These are phyloP conservation scores for Rhodotorula sphaerocarpa DNA, from an alignment of 768 basidiomycete genomes.

Conservation along the genomic window DNA sequence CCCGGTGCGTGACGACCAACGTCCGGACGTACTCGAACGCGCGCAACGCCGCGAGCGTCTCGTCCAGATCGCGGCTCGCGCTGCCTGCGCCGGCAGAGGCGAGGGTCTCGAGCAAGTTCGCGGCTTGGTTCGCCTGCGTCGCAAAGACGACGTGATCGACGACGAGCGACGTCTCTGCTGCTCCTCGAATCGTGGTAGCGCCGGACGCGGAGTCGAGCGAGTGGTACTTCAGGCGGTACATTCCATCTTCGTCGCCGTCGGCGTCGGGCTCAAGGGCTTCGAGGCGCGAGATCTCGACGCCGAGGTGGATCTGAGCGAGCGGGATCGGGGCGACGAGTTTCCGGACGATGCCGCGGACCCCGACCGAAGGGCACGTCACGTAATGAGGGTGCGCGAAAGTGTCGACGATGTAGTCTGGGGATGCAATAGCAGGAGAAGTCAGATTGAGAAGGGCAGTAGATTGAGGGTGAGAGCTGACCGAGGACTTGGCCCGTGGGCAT, in stretches of 20 bases:
- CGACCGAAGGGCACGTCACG: conserved; percentile 50
- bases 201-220: background rate
- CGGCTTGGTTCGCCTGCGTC: conserved; percentile 63
- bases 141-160: conserved; percentile 62
- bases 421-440: conserved; percentile 43
- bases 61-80: background rate
- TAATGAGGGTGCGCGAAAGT: conserved; percentile 64
- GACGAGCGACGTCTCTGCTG: background rate
- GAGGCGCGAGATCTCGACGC: conserved; percentile 51
- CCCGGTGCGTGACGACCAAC: conserved; percentile 62
- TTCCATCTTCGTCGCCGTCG: too few relatives aligned
- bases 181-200: background rate
- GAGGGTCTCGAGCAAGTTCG: conserved; percentile 47
- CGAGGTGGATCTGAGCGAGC: conserved; percentile 51
- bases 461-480: conserved; percentile 48
- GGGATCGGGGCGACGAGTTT: conserved; percentile 49
- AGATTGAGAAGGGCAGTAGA: conserved; percentile 61
- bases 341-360: conserved; percentile 55
- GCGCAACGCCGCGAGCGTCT: conserved; percentile 49
- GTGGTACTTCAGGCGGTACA: background rate
- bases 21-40: conserved; percentile 51
- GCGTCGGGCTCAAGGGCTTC: conserved; percentile 35
- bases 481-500: conserved; percentile 62
- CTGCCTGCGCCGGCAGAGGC: background rate
- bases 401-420: conserved; percentile 60